Conservation (phyloP, 225 moss, liverwort and hornwort genomes). For the Physcomitrium patens region DNA sequence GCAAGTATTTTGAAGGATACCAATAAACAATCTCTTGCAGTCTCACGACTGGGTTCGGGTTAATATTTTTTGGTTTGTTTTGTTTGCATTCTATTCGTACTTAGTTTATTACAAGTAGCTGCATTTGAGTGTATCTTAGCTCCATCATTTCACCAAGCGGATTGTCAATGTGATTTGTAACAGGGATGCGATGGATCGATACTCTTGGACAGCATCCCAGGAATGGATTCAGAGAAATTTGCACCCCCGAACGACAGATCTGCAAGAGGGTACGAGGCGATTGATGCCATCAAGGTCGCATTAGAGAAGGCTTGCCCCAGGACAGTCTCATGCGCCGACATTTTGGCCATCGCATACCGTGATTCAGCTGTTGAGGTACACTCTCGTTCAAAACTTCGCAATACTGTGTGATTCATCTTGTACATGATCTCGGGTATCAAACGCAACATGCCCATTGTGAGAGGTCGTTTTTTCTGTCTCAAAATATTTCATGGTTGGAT, state of each 20-base stretch:
- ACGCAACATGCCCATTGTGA: too few relatives aligned
- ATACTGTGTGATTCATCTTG: neutral
- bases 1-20: too few relatives aligned
- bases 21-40: too few relatives aligned
- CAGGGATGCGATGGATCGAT: slow-evolving; percentile 77
- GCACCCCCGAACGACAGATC: slow-evolving; percentile 39
- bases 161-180: neutral
- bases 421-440: neutral
- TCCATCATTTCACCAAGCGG: neutral
- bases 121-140: too few relatives aligned
- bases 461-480: too few relatives aligned
- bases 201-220: slow-evolving; percentile 43
- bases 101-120: too few relatives aligned
- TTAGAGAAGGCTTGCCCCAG: slow-evolving; percentile 64
- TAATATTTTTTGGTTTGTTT: too few relatives aligned
- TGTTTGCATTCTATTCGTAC: too few relatives aligned
- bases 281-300: slow-evolving; percentile 65
- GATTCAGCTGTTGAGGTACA: slow-evolving; percentile 45
- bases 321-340: slow-evolving; percentile 76
- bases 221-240: slow-evolving; percentile 37
- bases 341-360: slow-evolving; percentile 66
- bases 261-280: slow-evolving; percentile 51
- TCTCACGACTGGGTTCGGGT: too few relatives aligned
- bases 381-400: neutral
- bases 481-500: neutral